Evolutionary conservation across 768 basidiomycete genomes (phyloP).

Genomic region (Trametes cinnabarina): DNA sequence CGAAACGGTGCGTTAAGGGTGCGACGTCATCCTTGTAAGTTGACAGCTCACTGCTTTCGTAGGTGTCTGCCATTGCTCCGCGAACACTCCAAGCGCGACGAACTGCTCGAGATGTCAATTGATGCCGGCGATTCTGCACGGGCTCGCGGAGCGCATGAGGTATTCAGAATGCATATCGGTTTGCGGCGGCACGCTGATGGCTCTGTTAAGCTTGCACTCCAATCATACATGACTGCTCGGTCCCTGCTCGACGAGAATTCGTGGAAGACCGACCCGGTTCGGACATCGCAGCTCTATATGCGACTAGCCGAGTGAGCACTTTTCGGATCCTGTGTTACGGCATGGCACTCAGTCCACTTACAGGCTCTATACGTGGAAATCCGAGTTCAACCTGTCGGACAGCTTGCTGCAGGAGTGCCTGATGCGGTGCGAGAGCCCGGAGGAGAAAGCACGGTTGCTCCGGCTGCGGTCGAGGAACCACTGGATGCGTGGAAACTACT

Average conservation of each 20-base stretch:
- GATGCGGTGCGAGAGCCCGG: slow-evolving; percentile 44
- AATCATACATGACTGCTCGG: slow-evolving; percentile 59
- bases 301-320: slow-evolving; percentile 59
- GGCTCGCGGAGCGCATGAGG: slow-evolving; percentile 74
- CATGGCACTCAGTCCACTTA: neutral
- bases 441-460: slow-evolving; percentile 55
- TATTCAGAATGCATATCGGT: slow-evolving; percentile 25
- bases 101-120: slow-evolving; percentile 57
- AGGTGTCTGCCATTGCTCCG: slow-evolving; percentile 64
- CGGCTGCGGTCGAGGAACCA: slow-evolving; percentile 63
- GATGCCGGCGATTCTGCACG: slow-evolving; percentile 72
- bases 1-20: slow-evolving; percentile 46
- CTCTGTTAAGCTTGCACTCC: slow-evolving; percentile 51
- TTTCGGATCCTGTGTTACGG: neutral
- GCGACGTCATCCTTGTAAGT: neutral
- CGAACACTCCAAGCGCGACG: slow-evolving; percentile 59
- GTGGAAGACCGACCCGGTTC: slow-evolving; percentile 47
- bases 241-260: slow-evolving; percentile 51
- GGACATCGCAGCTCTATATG: slow-evolving; percentile 53
- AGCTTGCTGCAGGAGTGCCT: slow-evolving; percentile 54
- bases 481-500: slow-evolving; percentile 57
- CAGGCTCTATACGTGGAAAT: slow-evolving; percentile 67
- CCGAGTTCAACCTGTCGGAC: slow-evolving; percentile 54
- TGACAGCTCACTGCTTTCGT: no score
- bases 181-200: neutral